Base-by-base conservation (phyloP, 805 yeast genomes). In the Teunomyces gatunensis region DNA sequence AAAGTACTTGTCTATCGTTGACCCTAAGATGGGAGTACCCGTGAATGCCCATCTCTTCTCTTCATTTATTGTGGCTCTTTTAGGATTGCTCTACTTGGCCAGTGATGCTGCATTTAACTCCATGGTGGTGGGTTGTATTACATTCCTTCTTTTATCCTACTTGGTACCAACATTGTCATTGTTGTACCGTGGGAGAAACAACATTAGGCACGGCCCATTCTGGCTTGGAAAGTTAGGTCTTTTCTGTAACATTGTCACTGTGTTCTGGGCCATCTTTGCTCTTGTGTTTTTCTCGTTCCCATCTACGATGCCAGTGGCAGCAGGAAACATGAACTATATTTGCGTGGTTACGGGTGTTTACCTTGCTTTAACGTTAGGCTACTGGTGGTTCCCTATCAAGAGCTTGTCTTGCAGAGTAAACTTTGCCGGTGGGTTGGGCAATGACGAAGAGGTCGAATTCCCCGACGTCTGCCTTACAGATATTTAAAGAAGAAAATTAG, bases 301-400 rank as follows among this genome's bases (percentile, higher is more conserved):
- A 13, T 51, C 64, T 6, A 47, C 37, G 46, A 60, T 60, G 62
- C 68, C 68, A 5, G 67, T 61, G 9, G 47, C 58, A 10, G 63
- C 55, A n/a, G 52, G 56, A 20, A 58, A 55, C 53, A 62, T 62
- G 67, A 62, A 62, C 59, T 62, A 62, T 47, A 64, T 59, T 25
- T 54, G 58, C 30, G 67, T 50, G 11, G 67, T 62, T 32, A 56
- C 59, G 43, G 67, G 50, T 1, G 60, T 66, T 32, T 71, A 68
- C 54, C 51, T 68, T 15, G 50, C 66, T 21, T 67, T 65, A 59
- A 59, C 70, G 9, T 51, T 70, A 51, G 71, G 57, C 21, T 71
- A 70, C 59, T 71, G 76, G 75, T 71, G 60, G 57, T 71, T 70
- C 64, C 76, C 77, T 32, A 58, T 68, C 49, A 65, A 64, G 51